phyloP scores from a whole-genome alignment of 2,329 filamentous ascomycete species.

The Didymella exigua region DNA sequence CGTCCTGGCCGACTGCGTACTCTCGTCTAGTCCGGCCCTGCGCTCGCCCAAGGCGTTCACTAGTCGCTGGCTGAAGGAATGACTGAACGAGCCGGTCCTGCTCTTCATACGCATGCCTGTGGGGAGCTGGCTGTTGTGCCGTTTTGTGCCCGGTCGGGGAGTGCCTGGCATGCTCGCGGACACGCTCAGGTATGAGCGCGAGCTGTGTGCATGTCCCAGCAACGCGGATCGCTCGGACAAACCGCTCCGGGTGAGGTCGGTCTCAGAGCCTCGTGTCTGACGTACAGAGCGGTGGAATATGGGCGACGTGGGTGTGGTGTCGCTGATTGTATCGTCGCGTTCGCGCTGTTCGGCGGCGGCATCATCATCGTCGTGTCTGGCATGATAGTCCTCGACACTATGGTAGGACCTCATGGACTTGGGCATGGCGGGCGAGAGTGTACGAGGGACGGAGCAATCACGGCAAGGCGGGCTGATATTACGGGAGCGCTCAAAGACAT shows the following conservation, averaged over 20 bases:
- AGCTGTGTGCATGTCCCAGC: conserved; percentile 48
- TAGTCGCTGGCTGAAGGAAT: conserved; percentile 55
- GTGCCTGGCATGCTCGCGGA: conserved; percentile 49
- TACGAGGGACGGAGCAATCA: conserved; percentile 10
- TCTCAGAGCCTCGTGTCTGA: conserved; percentile 42
- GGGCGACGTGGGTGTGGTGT: conserved; percentile 44
- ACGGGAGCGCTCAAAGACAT: conserved; percentile 11
- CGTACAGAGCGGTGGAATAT: conserved; percentile 37
- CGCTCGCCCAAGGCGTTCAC: conserved; percentile 61
- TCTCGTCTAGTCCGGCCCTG: conserved; percentile 58
- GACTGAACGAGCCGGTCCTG: conserved; percentile 42
- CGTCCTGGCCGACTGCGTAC: conserved; percentile 67
- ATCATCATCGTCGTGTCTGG: conserved; percentile 43
- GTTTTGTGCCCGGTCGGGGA: conserved; percentile 47
- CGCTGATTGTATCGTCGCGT: conserved; percentile 40
- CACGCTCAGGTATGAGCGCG: conserved; percentile 52
- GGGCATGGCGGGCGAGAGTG: conserved; percentile 36
- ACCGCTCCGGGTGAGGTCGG: conserved; percentile 42
- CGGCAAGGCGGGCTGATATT: conserved; percentile 18
- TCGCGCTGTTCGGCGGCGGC: conserved; percentile 40
- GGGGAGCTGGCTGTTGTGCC: conserved; percentile 46
- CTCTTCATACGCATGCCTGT: conserved; percentile 42
- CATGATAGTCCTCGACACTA: conserved; percentile 43
- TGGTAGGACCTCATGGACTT: conserved; percentile 45
- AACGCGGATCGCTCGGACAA: conserved; percentile 56